Evolutionary conservation across 2,329 filamentous ascomycete species (phyloP), one percentile per base, ranked within the genome.

Genomic region (Fusarium albosuccineum): DNA sequence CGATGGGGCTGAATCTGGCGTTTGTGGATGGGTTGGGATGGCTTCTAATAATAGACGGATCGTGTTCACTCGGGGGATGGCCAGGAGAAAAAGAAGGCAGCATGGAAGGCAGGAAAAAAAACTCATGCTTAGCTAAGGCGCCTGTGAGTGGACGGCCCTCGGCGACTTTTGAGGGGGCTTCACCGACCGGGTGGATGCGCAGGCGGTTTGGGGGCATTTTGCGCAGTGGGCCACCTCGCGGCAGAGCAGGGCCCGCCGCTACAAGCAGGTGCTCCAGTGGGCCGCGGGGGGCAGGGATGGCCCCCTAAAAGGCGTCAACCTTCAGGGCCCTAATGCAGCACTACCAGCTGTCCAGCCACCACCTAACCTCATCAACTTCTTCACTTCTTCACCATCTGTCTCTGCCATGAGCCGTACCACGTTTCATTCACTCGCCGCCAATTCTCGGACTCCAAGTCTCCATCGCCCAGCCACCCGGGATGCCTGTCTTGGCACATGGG

Each of bases 11-110:
- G 72, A 73, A 74, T 74, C 71, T 74, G 71, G 71, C 70, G 70
- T 71, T 60, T 68, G 63, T 55, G 41, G 48, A 60, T 63, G 52
- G 69, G 60, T 67, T 67, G 63, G 63, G 67, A 68, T 69, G 66
- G 71, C 60, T 73, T 74, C 72, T 74, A 74, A 74, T 74, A 74
- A 74, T 74, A 74, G 72, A 74, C 63, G 54, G 71, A 74, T 74
- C 71, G 71, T 74, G 71, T 74, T 73, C 71, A 74, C 70, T 67
- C 68, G 45, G 55, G 57, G 49, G 55, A 68, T 68, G 55, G 54
- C 62, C 41, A 57, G 70, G 58, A 66, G 60, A 63, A 70, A 73
- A 73, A 68, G 70, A 68, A 70, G 69, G 64, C 66, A 68, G 62
- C 57, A 63, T 73, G 60, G 70, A 70, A 68, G 63, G 36, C 55